Conservation (phyloP, 148 eudicot species). For the Rhododendron griersonianum region DNA sequence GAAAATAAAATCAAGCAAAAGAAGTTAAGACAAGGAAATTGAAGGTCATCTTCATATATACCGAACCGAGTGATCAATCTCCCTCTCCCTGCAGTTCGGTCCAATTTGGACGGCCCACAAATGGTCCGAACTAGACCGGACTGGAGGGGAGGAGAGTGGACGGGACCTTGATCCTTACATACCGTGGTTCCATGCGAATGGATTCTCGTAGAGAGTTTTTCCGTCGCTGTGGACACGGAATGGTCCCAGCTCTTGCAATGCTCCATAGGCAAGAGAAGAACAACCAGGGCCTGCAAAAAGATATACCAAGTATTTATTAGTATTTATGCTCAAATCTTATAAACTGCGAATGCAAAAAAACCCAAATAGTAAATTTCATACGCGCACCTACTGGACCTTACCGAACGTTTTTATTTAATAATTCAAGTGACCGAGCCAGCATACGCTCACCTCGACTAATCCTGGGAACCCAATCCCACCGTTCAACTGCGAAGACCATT, state of each 20-base stretch:
- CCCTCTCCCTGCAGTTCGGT: too few relatives aligned
- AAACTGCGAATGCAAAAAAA: not conserved
- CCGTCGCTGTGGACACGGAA: slow-evolving; percentile 78
- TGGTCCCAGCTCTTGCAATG: slow-evolving; percentile 79
- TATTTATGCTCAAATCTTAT: not conserved
- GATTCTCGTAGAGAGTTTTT: slow-evolving; percentile 55
- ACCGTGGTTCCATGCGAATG: slow-evolving; percentile 72
- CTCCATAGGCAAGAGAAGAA: slow-evolving; percentile 84
- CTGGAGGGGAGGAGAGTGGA: too few relatives aligned
- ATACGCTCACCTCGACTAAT: not conserved
- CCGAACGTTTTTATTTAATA: not conserved
- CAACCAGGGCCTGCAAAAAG: slow-evolving; percentile 67
- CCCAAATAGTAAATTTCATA: not conserved
- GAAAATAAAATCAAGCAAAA: not conserved
- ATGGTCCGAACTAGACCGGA: too few relatives aligned
- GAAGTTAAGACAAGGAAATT: not conserved
- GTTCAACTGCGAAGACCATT: not conserved
- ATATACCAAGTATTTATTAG: not conserved
- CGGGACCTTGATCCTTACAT: not conserved
- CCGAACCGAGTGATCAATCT: too few relatives aligned
- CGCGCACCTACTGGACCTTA: not conserved
- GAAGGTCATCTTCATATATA: not conserved
- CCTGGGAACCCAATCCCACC: too few relatives aligned
- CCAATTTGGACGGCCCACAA: too few relatives aligned
- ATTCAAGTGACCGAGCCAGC: not conserved